Evolutionary conservation across 306 rosid genomes (phyloP).

Genomic region (Trichosanthes cucumerina): DNA sequence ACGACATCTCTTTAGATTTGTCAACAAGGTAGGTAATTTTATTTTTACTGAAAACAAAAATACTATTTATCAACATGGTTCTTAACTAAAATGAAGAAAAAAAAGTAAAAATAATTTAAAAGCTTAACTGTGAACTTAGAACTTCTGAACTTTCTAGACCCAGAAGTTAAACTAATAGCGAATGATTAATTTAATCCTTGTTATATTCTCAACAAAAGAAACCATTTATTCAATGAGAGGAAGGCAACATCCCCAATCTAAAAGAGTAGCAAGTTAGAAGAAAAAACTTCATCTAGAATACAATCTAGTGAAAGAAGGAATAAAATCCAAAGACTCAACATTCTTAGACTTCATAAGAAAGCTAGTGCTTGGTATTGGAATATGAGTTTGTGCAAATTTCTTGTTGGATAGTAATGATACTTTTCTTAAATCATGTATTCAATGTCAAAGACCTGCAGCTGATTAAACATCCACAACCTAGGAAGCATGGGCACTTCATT

Average conservation of each 20-base stretch:
- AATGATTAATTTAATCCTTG: background rate
- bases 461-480: background rate
- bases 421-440: background rate
- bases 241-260: background rate
- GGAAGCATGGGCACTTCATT: too few species aligned
- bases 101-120: background rate
- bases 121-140: background rate
- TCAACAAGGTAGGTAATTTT: constrained; percentile 38
- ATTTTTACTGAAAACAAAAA: background rate
- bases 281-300: background rate
- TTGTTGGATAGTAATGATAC: background rate
- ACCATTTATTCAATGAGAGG: background rate
- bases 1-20: constrained; percentile 60
- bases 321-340: background rate
- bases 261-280: background rate
- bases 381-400: background rate
- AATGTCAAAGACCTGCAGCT: background rate
- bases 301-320: background rate
- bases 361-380: background rate
- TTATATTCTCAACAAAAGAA: background rate
- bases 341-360: background rate
- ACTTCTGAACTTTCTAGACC: background rate
- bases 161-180: background rate
- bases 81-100: background rate
- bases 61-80: background rate